Percentiles rank a stretch among this genome's conserved stretches.
phyloP scores from a whole-genome alignment of 305 asterid species.

The Rubia balearica region DNA sequence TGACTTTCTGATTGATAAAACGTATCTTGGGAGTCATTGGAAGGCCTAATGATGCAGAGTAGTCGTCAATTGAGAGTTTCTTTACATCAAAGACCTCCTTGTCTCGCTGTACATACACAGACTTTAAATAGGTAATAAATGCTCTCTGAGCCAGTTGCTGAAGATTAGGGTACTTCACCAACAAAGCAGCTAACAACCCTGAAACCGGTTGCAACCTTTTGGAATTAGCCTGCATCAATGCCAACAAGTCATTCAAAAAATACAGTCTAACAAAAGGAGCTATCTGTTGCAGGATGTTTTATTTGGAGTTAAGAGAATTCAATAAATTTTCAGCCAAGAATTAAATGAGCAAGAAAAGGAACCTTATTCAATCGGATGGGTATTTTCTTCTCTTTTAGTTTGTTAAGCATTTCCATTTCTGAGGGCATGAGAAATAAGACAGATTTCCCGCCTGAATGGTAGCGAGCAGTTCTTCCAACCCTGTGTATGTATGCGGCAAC shows the following conservation, averaged over 20 bases:
- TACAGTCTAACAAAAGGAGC: not conserved
- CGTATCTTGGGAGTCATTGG: conserved; percentile 94
- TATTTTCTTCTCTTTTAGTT: conserved; percentile 74
- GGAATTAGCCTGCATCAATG: conserved; percentile 54
- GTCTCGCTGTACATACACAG: conserved; percentile 68
- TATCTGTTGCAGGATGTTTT: not conserved
- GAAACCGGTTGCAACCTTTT: conserved; percentile 75
- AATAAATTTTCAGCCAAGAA: conserved; percentile 6
- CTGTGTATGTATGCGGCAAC: conserved; percentile 89
- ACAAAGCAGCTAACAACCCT: conserved; percentile 65
- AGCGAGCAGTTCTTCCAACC: conserved; percentile 99
- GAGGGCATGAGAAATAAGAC: conserved; percentile 77
- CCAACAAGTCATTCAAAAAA: conserved; percentile 2
- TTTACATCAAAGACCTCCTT: conserved; percentile 82
- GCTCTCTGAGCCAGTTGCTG: conserved; percentile 79
- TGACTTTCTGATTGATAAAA: conserved; percentile 54
- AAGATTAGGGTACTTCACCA: conserved; percentile 75
- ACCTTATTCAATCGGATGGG: conserved; percentile 68
- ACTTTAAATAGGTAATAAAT: conserved; percentile 74
- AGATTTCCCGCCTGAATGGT: conserved; percentile 77
- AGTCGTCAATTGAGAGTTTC: conserved; percentile 71
- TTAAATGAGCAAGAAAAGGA: conserved; percentile 6
- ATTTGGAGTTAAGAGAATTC: not conserved
- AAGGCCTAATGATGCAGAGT: conserved; percentile 86
- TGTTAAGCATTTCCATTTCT: conserved; percentile 73